phyloP scores from a whole-genome alignment of 176 grass and related monocot genomes.

The Ampelocalamus luodianensis region DNA sequence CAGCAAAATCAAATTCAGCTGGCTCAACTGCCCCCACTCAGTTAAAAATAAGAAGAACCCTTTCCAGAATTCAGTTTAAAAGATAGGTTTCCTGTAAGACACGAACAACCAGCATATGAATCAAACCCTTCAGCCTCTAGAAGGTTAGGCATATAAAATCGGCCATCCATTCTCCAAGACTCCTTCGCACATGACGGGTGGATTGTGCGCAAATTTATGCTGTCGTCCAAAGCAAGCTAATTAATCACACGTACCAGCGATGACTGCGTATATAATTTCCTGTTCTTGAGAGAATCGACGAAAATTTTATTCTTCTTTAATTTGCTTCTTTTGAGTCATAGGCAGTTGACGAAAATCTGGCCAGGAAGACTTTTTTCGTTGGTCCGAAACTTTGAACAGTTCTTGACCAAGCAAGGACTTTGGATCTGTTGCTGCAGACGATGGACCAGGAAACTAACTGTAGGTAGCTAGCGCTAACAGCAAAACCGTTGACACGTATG shows the following conservation, averaged over 20 bases:
- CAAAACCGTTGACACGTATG: background rate
- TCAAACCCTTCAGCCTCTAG: background rate
- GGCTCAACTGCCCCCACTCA: background rate
- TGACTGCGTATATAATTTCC: background rate
- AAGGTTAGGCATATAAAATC: conserved; percentile 16
- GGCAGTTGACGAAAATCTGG: conserved; percentile 39
- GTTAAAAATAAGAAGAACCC: background rate
- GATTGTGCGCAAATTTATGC: background rate
- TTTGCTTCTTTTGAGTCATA: conserved; percentile 3
- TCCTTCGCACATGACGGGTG: background rate
- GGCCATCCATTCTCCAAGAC: background rate
- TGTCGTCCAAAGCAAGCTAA: background rate
- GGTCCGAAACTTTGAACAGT: conserved; percentile 30
- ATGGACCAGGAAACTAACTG: background rate
- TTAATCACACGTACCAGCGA: background rate
- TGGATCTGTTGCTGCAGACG: background rate
- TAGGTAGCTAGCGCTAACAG: background rate
- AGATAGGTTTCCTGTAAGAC: background rate
- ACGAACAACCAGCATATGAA: background rate
- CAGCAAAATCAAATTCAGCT: background rate
- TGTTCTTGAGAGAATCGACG: background rate
- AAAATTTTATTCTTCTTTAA: background rate
- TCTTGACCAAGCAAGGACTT: conserved; percentile 29
- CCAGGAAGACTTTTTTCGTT: conserved; percentile 14
- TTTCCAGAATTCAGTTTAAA: background rate